These are phyloP conservation scores for Colletotrichum sp. DNA, from an alignment of 2,329 filamentous ascomycete species.

Conservation along the genomic window DNA sequence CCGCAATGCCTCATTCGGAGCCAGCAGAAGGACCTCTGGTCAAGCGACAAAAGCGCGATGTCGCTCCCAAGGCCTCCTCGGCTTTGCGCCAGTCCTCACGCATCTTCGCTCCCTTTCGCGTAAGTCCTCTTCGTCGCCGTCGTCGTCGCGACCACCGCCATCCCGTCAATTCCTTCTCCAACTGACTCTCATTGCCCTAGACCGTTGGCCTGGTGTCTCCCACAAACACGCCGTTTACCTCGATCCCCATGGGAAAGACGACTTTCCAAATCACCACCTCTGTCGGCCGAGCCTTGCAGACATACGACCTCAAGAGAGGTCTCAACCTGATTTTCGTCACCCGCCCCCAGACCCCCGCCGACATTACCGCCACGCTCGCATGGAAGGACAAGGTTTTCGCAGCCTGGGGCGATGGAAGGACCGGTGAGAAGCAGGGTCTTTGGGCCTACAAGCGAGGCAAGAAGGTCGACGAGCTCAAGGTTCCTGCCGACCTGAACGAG, in stretches of 20 bases:
- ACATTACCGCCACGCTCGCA: constrained; percentile 85
- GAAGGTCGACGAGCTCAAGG: constrained; percentile 76
- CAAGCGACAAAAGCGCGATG: constrained; percentile 77
- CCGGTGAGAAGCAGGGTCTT: constrained; percentile 66
- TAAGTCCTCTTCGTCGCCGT: constrained; percentile 49
- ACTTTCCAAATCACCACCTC: constrained; percentile 98
- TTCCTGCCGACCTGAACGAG: constrained; percentile 69
- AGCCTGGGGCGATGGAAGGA: constrained; percentile 77
- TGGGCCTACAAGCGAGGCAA: constrained; percentile 95
- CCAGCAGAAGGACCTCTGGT: constrained; percentile 63
- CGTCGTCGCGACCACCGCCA: neutral
- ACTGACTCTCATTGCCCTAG: constrained; percentile 45
- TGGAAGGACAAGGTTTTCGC: constrained; percentile 89
- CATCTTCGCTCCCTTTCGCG: constrained; percentile 93
- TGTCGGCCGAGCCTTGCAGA: constrained; percentile 87
- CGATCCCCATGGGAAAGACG: constrained; percentile 86
- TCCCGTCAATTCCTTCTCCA: neutral
- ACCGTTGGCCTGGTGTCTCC: constrained; percentile 94
- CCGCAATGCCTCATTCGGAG: constrained; percentile 61
- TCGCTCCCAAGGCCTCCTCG: constrained; percentile 41
- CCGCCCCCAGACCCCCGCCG: constrained; percentile 82
- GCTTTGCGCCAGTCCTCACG: constrained; percentile 63
- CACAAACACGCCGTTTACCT: constrained; percentile 87
- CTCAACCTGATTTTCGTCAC: constrained; percentile 94
- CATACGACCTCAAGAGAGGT: constrained; percentile 90